phyloP scores from a whole-genome alignment of 768 basidiomycete genomes.

The Tulasnella sp. region DNA sequence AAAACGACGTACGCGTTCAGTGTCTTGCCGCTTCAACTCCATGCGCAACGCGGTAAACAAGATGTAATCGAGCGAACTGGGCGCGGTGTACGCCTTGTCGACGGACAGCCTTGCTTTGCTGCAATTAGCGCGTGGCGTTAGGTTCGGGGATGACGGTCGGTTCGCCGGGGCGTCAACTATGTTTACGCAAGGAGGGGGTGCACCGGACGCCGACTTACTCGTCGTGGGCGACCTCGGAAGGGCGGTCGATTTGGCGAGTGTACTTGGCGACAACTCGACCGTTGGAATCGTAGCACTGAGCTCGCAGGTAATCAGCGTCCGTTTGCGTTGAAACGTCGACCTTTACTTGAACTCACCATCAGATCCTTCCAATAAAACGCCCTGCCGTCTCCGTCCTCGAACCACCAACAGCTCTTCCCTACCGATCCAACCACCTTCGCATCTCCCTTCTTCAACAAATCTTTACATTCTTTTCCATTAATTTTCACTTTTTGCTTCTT shows the following conservation, averaged over 20 bases:
- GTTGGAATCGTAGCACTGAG: slow-evolving; percentile 1
- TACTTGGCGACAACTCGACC: background rate
- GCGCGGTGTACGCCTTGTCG: background rate
- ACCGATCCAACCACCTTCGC: background rate
- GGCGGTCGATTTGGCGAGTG: slow-evolving; percentile 5
- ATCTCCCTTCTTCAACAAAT: background rate
- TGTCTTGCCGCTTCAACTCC: slow-evolving; percentile 11
- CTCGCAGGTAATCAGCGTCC: background rate
- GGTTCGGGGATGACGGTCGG: background rate
- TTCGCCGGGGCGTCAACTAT: background rate
- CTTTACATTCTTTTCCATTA: background rate
- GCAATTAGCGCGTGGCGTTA: background rate
- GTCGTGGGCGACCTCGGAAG: background rate
- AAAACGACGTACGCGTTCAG: slow-evolving; percentile 6
- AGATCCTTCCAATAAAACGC: slow-evolving; percentile 15
- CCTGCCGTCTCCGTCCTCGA: background rate
- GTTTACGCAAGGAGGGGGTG: background rate
- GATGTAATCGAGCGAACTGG: slow-evolving; percentile 15
- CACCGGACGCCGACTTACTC: background rate
- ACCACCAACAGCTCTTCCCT: background rate
- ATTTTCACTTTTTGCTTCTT: slow-evolving; percentile 5
- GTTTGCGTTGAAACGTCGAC: background rate
- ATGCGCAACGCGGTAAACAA: background rate
- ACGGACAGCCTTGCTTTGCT: slow-evolving; percentile 20
- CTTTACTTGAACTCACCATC: background rate